Evolutionary conservation across 1,284 basidiomycete genomes (phyloP).

Genomic region (Trametes pubescens): DNA sequence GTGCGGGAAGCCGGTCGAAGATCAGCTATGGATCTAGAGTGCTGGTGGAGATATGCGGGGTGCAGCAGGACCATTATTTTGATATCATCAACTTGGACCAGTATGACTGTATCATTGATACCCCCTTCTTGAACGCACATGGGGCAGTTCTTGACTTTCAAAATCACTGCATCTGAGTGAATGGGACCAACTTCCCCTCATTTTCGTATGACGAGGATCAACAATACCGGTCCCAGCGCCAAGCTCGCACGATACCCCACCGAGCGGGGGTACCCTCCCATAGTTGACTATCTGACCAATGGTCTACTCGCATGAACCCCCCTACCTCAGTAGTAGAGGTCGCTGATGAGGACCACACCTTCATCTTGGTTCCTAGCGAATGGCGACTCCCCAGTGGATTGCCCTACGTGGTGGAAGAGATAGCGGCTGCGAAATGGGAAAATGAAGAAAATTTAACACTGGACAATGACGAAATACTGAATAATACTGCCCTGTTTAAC

Average conservation of each 20-base stretch:
- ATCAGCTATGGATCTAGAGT: constrained; percentile 33
- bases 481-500: too few relatives aligned
- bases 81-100: constrained; percentile 43
- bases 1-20: constrained; percentile 35
- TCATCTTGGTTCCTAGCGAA: background rate
- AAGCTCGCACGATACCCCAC: too few relatives aligned
- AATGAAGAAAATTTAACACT: too few relatives aligned
- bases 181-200: constrained; percentile 7
- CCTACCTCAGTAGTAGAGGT: too few relatives aligned
- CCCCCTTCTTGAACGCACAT: constrained; percentile 39
- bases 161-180: constrained; percentile 14
- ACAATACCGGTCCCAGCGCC: background rate
- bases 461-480: too few relatives aligned
- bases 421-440: background rate
- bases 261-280: too few relatives aligned
- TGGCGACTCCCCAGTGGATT: background rate
- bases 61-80: constrained; percentile 26
- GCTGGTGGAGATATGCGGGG: background rate
- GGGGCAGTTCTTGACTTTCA: constrained; percentile 39
- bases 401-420: constrained; percentile 1
- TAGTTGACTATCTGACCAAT: too few relatives aligned
- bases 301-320: too few relatives aligned
- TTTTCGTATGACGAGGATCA: background rate
- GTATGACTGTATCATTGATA: constrained; percentile 43
- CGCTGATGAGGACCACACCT: background rate